Evolutionary conservation across 345 rosid species (phyloP), one percentile per base, ranked within the genome.

Genomic region (Corymbia maculata): DNA sequence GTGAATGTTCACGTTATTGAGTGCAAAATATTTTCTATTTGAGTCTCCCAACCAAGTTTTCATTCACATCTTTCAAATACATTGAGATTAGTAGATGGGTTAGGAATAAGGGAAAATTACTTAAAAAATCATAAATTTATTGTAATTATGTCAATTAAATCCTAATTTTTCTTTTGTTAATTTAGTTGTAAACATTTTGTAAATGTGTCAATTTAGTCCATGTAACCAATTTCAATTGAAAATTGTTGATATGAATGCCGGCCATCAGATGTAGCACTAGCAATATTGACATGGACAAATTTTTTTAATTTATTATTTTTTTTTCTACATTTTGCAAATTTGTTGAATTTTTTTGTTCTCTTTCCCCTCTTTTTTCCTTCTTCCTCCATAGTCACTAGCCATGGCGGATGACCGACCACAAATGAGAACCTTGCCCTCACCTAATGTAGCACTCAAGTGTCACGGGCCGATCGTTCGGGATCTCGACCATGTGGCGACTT

Each of bases 391-490:
- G 26, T 36, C 42, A 36, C 42, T 36, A 36, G 42, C 42, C 42
- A 36, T 36, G 42, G 42, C 42, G 42, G 42, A 36, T 36, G 22
- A 9, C 13, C 9, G 12, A 28, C 61, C 21, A 2, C 6, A 16
- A 52, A 52, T 3, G 21, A 52, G 21, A 52, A 16, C 3, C 3
- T 8, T 2, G 11, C 61, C 3, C 5, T 87, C 17, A 87, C 64
- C 80, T 89, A 87, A 57, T 93, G 94, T 93, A 97, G 97, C 99
- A 75, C 90, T 91, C n/a, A n/a, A n/a, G n/a, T n/a, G n/a, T n/a
- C n/a, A n/a, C n/a, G n/a, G n/a, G n/a, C n/a, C n/a, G n/a, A n/a
- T n/a, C n/a, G n/a, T n/a, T n/a, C n/a, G n/a, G n/a, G n/a, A n/a
- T n/a, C n/a, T n/a, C n/a, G n/a, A n/a, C n/a, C n/a, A n/a, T n/a